Percentiles rank a stretch among this genome's conserved stretches.
These are phyloP conservation scores for Alopecurus myosuroides DNA, from an alignment of 176 grass and related monocot species.

Conservation along the genomic window DNA sequence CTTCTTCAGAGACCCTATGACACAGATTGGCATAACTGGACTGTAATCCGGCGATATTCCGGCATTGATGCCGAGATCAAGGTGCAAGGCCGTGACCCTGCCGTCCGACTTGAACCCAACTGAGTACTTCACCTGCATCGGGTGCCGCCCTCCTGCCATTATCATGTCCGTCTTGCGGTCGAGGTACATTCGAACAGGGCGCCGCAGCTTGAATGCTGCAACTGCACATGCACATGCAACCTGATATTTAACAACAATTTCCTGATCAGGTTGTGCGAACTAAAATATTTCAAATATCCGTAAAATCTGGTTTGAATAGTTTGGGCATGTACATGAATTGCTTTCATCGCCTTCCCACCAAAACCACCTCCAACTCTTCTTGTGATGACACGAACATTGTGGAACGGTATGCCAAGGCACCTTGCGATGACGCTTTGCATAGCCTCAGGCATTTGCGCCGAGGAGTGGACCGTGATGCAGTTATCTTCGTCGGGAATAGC, in stretches of 20 bases:
- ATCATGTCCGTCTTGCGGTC: conserved; percentile 79
- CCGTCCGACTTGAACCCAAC: conserved; percentile 85
- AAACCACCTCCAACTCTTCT: conserved; percentile 83
- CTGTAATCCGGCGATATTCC: conserved; percentile 57
- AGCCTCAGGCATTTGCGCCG: conserved; percentile 46
- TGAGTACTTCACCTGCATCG: conserved; percentile 60
- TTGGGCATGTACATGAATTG: conserved; percentile 8
- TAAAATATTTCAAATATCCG: neutral
- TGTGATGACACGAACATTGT: conserved; percentile 79
- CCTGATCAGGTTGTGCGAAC: neutral
- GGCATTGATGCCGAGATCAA: conserved; percentile 48
- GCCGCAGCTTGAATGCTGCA: conserved; percentile 53
- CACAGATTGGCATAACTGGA: neutral
- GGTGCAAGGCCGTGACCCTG: conserved; percentile 57
- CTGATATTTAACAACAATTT: conserved; percentile 5
- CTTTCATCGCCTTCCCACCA: conserved; percentile 68
- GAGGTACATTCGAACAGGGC: conserved; percentile 66
- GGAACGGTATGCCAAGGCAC: conserved; percentile 61
- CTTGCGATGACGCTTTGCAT: conserved; percentile 42
- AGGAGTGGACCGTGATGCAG: conserved; percentile 62
- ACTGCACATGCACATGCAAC: conserved; percentile 58
- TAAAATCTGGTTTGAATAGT: neutral
- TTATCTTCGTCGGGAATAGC: conserved; percentile 85
- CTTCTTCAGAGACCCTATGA: conserved; percentile 56
- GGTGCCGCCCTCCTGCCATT: conserved; percentile 67